Base-by-base conservation (phyloP, 169 alveolate genomes). In the Cryptosporidium baileyi region DNA sequence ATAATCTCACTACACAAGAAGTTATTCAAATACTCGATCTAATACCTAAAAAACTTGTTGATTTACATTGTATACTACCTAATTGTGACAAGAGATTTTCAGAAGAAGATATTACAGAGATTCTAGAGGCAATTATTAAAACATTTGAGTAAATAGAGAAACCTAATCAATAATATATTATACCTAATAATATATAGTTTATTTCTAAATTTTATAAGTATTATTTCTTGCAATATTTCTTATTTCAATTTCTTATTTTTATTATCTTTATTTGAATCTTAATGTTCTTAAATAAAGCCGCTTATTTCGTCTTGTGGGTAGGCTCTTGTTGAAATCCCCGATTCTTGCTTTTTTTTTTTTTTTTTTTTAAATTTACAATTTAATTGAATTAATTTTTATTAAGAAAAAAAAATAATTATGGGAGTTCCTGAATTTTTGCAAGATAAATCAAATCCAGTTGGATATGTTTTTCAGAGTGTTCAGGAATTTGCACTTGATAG, bases 401-500 rank as follows among this genome's bases (percentile, higher is more conserved):
- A n/a, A n/a, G n/a, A n/a, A n/a, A n/a, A n/a, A n/a, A 47, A 0
- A 11, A 5, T 28, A 45, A 63, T 45, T 28, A 80, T 80, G 89
- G 43, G 57, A 34, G 49, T 79, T 45, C 89, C 89, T n/a, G 89
- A 47, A 32, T 89, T 93, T 60, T 51, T 93, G 17, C 81, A 82
- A 65, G 96, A 93, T 45, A 90, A 92, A 47, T 88, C 88, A 57
- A 92, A 93, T 67, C 96, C 96, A 4, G 90, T 88, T 44, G 96
- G 96, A 2, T 93, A 91, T 74, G 28, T 90, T 44, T 91, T 94
- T 22, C 89, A 88, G 24, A 90, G 92, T 36, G 94, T 93, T 13
- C 85, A 92, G 61, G 94, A 92, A 40, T 96, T 96, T 89, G 93
- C 94, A n/a, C 85, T 90, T 30, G 99, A 96, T 81, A 91, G 97